Evolutionary conservation across 2,329 filamentous ascomycete species (phyloP).

Genomic region (Aspergillus cejpii): DNA sequence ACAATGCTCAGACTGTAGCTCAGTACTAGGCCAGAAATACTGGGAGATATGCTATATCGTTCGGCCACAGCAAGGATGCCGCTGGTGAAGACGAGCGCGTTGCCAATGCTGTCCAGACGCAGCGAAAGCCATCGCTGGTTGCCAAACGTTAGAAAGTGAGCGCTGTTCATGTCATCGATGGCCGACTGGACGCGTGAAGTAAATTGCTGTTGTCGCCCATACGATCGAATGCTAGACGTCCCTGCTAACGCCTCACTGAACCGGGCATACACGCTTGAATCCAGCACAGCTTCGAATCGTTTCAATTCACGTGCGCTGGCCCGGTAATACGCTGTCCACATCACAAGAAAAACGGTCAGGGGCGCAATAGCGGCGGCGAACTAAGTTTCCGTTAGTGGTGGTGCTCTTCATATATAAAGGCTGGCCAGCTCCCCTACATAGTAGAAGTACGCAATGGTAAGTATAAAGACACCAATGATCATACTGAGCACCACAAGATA

Average conservation of each 20-base stretch:
- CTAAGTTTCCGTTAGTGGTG: background rate
- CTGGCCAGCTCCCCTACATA: background rate
- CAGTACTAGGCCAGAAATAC: constrained; percentile 75
- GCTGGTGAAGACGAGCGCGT: constrained; percentile 74
- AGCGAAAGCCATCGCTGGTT: constrained; percentile 88
- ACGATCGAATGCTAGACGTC: constrained; percentile 79
- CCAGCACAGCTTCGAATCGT: constrained; percentile 41
- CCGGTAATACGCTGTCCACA: background rate
- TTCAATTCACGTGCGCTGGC: constrained; percentile 33
- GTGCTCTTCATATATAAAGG: background rate
- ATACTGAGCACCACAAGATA: background rate
- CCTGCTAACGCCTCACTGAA: constrained; percentile 79
- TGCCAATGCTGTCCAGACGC: constrained; percentile 75
- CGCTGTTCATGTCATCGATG: constrained; percentile 84
- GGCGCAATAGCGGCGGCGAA: background rate
- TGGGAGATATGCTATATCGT: constrained; percentile 73
- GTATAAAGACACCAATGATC: background rate
- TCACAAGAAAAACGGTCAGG: background rate
- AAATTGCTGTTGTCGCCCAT: constrained; percentile 71
- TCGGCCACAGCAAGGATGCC: constrained; percentile 85
- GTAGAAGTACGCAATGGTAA: background rate
- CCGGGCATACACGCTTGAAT: constrained; percentile 71
- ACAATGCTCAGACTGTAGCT: constrained; percentile 91
- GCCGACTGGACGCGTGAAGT: constrained; percentile 58
- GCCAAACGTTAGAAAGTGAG: constrained; percentile 87